Evolutionary conservation across 805 yeast genomes (phyloP).

Genomic region (Ogataea salicorniae): DNA sequence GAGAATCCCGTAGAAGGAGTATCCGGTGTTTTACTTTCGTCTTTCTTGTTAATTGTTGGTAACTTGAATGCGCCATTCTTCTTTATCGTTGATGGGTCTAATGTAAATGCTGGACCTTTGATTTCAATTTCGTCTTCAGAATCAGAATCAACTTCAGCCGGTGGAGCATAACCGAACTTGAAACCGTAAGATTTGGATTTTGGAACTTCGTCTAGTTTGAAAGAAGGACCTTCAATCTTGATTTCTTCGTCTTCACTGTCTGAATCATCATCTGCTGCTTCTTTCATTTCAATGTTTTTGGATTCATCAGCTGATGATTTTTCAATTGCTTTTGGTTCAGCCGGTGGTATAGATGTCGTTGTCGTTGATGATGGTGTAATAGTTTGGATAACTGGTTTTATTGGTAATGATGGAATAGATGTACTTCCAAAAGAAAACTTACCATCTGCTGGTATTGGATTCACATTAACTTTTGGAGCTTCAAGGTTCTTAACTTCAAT

Average conservation of each 20-base stretch:
- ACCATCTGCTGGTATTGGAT: conserved; percentile 3
- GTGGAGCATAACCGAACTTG: conserved; percentile 36
- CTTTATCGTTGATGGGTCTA: conserved; percentile 34
- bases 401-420: no score
- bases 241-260: conserved; percentile 41
- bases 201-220: conserved; percentile 44
- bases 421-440: no score
- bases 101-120: conserved; percentile 66
- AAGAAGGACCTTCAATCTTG: conserved; percentile 68
- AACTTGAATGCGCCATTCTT: conserved; percentile 29
- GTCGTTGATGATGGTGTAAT: not conserved
- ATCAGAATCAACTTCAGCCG: conserved; percentile 33
- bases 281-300: conserved; percentile 2
- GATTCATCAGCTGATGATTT: not conserved
- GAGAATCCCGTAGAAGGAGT: conserved; percentile 15
- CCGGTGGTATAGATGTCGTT: not conserved
- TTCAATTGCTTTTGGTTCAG: not conserved
- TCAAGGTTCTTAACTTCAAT: conserved; percentile 22
- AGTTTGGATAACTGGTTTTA: not conserved
- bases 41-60: conserved; percentile 2
- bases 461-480: conserved; percentile 22
- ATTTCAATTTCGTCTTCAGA: conserved; percentile 60
- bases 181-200: conserved; percentile 47
- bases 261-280: conserved; percentile 20
- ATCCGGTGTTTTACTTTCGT: not conserved